A percentile compares a stretch with the other conserved stretches of the same genome.
phyloP scores from a whole-genome alignment of 2,329 filamentous ascomycete genomes.

The Macroventuria anomochaeta region DNA sequence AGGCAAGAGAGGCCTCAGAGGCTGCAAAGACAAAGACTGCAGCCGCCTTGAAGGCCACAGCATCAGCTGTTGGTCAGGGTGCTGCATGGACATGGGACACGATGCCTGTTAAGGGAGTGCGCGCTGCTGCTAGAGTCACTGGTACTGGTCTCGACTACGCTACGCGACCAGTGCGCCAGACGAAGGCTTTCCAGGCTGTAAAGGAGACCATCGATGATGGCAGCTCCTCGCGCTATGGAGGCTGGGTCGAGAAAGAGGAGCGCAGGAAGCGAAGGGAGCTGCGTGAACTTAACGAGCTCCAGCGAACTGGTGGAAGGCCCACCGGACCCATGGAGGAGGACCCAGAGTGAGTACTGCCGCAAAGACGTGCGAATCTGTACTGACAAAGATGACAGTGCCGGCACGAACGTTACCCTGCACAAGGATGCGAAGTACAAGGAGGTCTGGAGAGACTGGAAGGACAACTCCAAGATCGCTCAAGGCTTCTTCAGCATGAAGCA shows the following conservation, averaged over 20 bases:
- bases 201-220: slow-evolving; percentile 97
- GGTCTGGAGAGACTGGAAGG: slow-evolving; percentile 95
- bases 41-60: slow-evolving; percentile 83
- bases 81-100: slow-evolving; percentile 99
- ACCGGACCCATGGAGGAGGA: slow-evolving; percentile 77
- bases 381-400: slow-evolving; percentile 68
- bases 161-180: slow-evolving; percentile 92
- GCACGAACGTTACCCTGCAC: slow-evolving; percentile 92
- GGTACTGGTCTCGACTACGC: slow-evolving; percentile 89
- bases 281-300: slow-evolving; percentile 67
- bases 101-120: slow-evolving; percentile 85
- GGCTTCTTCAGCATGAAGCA: slow-evolving; percentile 84
- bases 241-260: slow-evolving; percentile 97
- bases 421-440: slow-evolving; percentile 98
- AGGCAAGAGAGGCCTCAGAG: slow-evolving; percentile 82
- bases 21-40: slow-evolving; percentile 80
- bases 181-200: slow-evolving; percentile 89
- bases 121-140: slow-evolving; percentile 84
- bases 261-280: slow-evolving; percentile 78
- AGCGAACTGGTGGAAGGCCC: slow-evolving; percentile 54
- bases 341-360: slow-evolving; percentile 71
- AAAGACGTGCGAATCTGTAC: neutral
- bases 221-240: slow-evolving; percentile 92
- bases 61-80: slow-evolving; percentile 84
- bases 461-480: slow-evolving; percentile 87